Percentiles rank a stretch among this genome's conserved stretches.
Evolutionary conservation across 371 early-diverging fungal genomes (phyloP).

Genomic region (Umbelopsis sp.): DNA sequence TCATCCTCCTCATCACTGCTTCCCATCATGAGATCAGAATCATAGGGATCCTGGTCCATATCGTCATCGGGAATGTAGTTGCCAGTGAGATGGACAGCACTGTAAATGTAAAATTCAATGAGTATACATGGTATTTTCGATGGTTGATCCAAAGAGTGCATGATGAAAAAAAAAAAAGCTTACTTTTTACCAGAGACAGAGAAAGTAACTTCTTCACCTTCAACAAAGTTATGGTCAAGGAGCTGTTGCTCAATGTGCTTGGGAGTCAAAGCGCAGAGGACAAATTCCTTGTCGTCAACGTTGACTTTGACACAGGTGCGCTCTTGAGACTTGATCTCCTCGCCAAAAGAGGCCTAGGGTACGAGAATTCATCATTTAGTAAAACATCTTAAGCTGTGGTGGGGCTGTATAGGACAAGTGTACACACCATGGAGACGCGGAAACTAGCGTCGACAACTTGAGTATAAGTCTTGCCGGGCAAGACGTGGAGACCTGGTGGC

Average conservation of each 20-base stretch:
- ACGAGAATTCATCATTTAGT: conserved; percentile 9
- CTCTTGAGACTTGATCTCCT: conserved; percentile 48
- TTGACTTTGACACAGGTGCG: conserved; percentile 71
- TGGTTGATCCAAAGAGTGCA: no score
- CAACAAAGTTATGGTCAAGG: conserved; percentile 73
- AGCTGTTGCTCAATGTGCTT: conserved; percentile 64
- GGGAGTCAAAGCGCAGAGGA: conserved; percentile 79
- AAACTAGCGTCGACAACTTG: conserved; percentile 77
- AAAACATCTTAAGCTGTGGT: background rate
- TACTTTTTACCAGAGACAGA: conserved; percentile 59
- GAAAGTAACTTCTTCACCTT: conserved; percentile 82
- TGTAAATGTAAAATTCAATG: conserved; percentile 8
- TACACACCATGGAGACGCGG: conserved; percentile 71
- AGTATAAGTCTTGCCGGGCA: conserved; percentile 72
- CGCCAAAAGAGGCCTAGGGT: conserved; percentile 73
- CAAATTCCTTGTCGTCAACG: conserved; percentile 73
- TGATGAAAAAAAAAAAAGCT: background rate
- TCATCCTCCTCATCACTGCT: conserved; percentile 41
- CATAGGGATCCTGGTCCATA: conserved; percentile 37
- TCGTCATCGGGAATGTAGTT: conserved; percentile 64
- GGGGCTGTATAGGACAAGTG: conserved; percentile 5
- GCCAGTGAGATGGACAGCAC: conserved; percentile 73
- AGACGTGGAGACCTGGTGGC: conserved; percentile 53
- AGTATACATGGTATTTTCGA: background rate
- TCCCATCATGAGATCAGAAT: conserved; percentile 18